Evolutionary conservation across 2,329 filamentous ascomycete genomes (phyloP).

Genomic region (Claviceps sp.): DNA sequence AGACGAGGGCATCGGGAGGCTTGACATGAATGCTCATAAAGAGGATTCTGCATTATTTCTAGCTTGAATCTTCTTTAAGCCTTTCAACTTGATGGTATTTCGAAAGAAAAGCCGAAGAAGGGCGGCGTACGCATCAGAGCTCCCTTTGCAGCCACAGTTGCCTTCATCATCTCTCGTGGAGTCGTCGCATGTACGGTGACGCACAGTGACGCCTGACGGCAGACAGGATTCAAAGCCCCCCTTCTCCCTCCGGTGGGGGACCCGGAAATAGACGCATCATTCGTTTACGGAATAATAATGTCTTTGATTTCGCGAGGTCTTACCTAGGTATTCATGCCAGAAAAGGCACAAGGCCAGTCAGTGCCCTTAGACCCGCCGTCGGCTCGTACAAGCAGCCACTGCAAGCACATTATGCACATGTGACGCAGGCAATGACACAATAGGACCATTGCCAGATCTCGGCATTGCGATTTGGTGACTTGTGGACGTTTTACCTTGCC

Average conservation of each 20-base stretch:
- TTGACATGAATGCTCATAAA: neutral
- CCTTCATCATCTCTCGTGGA: too few species aligned
- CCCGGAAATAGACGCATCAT: neutral
- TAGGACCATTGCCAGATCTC: constrained; percentile 1
- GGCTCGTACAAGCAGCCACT: too few species aligned
- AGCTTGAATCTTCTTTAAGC: neutral
- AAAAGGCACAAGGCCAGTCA: too few species aligned
- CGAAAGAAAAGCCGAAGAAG: neutral
- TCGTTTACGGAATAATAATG: neutral
- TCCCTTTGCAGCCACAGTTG: neutral
- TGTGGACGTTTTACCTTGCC: neutral
- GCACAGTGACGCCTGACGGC: neutral
- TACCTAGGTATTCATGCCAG: too few species aligned
- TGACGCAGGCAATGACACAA: too few species aligned
- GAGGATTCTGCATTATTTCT: neutral
- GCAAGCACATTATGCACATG: too few species aligned
- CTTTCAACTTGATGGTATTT: neutral
- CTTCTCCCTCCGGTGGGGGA: neutral
- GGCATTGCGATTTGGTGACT: neutral
- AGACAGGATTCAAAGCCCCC: neutral
- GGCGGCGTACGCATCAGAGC: neutral
- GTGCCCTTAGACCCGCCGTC: too few species aligned
- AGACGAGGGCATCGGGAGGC: neutral
- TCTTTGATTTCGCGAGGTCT: neutral
- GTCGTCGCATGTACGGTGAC: neutral